Evolutionary conservation across 192 early-diverging fungal genomes (phyloP).

Genomic region (Thamnidium elegans): DNA sequence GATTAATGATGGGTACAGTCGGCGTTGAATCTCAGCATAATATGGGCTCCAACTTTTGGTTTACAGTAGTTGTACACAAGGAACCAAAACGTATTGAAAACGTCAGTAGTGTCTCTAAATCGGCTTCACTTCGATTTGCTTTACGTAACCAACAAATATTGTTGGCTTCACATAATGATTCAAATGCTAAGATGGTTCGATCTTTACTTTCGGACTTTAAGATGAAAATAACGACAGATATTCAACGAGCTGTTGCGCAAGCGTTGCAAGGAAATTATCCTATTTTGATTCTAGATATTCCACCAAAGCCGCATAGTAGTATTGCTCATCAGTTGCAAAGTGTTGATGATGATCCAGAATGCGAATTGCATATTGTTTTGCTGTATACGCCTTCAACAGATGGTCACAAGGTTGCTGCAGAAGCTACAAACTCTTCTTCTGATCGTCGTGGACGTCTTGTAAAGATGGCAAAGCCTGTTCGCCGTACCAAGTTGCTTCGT

Average conservation of each 20-base stretch:
- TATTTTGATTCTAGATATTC: slow-evolving; percentile 27
- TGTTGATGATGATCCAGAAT: slow-evolving; percentile 27
- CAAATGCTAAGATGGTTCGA: slow-evolving; percentile 22
- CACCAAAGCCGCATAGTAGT: slow-evolving; percentile 14
- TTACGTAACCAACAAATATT: slow-evolving; percentile 9
- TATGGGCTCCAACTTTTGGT: slow-evolving; percentile 51
- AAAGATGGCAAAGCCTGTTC: slow-evolving; percentile 42
- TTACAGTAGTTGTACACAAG: slow-evolving; percentile 38
- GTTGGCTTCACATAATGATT: slow-evolving; percentile 17
- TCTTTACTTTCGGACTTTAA: slow-evolving; percentile 25
- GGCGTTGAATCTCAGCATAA: slow-evolving; percentile 37
- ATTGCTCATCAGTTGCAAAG: slow-evolving; percentile 22
- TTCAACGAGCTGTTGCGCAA: slow-evolving; percentile 20
- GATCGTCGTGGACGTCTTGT: slow-evolving; percentile 24
- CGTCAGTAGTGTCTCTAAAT: background rate
- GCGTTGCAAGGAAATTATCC: slow-evolving; percentile 20
- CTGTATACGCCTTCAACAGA: slow-evolving; percentile 28
- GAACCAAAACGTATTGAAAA: slow-evolving; percentile 4
- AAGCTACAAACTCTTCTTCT: slow-evolving; percentile 19
- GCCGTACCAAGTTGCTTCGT: slow-evolving; percentile 42
- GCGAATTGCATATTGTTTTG: slow-evolving; percentile 26
- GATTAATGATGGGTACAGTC: slow-evolving; percentile 56
- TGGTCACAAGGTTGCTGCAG: slow-evolving; percentile 24
- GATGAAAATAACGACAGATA: slow-evolving; percentile 14
- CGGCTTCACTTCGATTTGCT: background rate